Evolutionary conservation across 2,329 filamentous ascomycete genomes (phyloP).

Genomic region (Ophiosphaerella narmari): DNA sequence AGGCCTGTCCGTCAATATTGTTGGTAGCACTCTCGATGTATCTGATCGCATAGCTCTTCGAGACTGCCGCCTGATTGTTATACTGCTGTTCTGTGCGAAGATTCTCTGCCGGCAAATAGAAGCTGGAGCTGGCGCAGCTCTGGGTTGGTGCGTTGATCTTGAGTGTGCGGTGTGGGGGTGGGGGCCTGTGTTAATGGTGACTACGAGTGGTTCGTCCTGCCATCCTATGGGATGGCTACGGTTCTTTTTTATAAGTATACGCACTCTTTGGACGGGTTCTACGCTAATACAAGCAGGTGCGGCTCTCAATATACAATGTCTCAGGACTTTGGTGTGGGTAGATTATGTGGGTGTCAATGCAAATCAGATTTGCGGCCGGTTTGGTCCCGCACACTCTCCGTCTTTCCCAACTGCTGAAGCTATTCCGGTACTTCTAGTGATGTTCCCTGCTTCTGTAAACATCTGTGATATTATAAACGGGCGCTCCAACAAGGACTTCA

Average conservation of each 20-base stretch:
- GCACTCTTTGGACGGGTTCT: background rate
- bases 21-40: slow-evolving; percentile 6
- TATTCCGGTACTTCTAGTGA: too few species aligned
- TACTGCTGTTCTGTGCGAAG: background rate
- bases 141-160: too few species aligned
- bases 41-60: background rate
- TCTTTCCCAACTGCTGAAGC: too few species aligned
- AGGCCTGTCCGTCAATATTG: slow-evolving; percentile 42
- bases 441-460: too few species aligned
- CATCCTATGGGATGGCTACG: background rate
- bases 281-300: background rate
- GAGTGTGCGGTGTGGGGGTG: background rate
- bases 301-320: too few species aligned
- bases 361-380: too few species aligned
- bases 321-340: too few species aligned
- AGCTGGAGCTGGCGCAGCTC: background rate
- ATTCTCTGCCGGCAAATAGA: background rate
- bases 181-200: background rate
- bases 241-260: slow-evolving; percentile 1
- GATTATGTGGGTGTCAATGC: too few species aligned
- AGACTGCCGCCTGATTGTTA: background rate
- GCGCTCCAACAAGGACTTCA: too few species aligned
- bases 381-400: too few species aligned
- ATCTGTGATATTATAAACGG: too few species aligned
- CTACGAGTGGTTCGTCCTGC: background rate